A percentile compares a stretch with the other conserved stretches of the same genome.
Conservation (phyloP, 1,139 yeast species). For the Taphrina sp. region DNA sequence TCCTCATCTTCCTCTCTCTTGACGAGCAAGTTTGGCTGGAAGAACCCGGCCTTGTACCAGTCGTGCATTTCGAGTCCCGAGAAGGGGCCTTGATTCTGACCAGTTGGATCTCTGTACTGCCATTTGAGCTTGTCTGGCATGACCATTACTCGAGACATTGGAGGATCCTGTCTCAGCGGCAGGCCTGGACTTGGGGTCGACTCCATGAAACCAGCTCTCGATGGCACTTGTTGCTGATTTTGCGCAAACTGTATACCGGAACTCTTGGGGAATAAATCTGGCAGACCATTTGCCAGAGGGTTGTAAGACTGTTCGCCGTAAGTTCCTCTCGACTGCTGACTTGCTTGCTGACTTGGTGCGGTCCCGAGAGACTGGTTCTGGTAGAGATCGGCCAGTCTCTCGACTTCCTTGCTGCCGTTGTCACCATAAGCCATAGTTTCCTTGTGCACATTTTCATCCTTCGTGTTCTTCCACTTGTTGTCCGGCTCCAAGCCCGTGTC, state of each 20-base stretch:
- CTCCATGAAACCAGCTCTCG: constrained; percentile 15
- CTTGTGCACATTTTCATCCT: constrained; percentile 30
- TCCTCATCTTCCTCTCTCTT: constrained; percentile 51
- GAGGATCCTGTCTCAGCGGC: constrained; percentile 27
- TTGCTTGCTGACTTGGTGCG: background rate
- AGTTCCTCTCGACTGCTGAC: background rate
- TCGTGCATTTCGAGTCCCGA: constrained; percentile 71
- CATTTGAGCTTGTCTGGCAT: constrained; percentile 46
- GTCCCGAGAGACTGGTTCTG: constrained; percentile 13
- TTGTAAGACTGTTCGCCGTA: constrained; percentile 21
- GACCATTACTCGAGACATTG: constrained; percentile 31
- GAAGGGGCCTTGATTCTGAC: constrained; percentile 78
- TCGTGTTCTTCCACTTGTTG: constrained; percentile 24
- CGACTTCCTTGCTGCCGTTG: constrained; percentile 20
- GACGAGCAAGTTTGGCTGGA: constrained; percentile 56
- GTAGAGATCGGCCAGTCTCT: constrained; percentile 14
- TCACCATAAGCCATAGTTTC: constrained; percentile 26
- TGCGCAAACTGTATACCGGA: background rate
- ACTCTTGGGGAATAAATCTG: constrained; percentile 18
- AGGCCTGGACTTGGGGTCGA: constrained; percentile 25
- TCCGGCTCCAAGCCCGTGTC: constrained; percentile 9
- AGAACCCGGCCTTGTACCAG: constrained; percentile 68
- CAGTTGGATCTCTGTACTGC: constrained; percentile 70
- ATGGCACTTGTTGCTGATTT: constrained; percentile 6
- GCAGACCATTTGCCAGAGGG: constrained; percentile 22